These are phyloP conservation scores for Lasiosphaeria miniovina DNA, from an alignment of 495 filamentous ascomycete genomes.

Conservation along the genomic window DNA sequence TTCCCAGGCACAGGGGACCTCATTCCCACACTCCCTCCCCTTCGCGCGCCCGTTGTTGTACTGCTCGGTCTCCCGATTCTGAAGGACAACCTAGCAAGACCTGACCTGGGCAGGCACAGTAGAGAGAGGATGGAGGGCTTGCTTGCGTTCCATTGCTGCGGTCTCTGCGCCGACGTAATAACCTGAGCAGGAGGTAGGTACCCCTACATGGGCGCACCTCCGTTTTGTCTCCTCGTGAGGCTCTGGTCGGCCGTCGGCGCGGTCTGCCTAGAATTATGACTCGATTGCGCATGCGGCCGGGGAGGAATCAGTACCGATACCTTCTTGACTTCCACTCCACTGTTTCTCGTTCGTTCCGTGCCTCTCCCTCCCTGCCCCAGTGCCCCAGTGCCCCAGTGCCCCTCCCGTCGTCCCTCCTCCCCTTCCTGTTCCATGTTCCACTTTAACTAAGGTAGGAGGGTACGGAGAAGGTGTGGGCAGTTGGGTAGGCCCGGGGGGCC, in stretches of 20 bases:
- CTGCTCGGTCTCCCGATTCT: not conserved
- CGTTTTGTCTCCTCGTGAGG: conserved; percentile 19
- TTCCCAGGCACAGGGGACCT: not conserved
- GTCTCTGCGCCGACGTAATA: not conserved
- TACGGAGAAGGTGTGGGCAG: too few species aligned
- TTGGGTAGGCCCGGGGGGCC: not conserved
- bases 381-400: conserved; percentile 1
- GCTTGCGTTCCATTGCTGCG: not conserved
- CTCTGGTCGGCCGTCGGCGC: conserved; percentile 19
- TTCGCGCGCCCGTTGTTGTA: not conserved
- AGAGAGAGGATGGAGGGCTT: not conserved
- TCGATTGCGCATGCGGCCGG: conserved; percentile 10
- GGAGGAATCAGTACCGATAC: conserved; percentile 16
- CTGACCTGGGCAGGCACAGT: not conserved
- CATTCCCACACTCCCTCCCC: not conserved
- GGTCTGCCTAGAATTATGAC: conserved; percentile 21
- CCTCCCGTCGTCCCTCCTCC: not conserved
- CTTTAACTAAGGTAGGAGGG: not conserved
- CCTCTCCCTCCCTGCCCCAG: conserved; percentile 8
- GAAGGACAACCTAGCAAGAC: not conserved
- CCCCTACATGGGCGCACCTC: not conserved
- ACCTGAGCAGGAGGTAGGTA: not conserved
- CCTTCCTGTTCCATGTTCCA: conserved; percentile 4
- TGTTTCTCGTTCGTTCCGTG: conserved; percentile 7
- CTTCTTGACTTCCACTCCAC: conserved; percentile 4